phyloP scores from a whole-genome alignment of 306 rosid genomes.

The Dryas drummondii region DNA sequence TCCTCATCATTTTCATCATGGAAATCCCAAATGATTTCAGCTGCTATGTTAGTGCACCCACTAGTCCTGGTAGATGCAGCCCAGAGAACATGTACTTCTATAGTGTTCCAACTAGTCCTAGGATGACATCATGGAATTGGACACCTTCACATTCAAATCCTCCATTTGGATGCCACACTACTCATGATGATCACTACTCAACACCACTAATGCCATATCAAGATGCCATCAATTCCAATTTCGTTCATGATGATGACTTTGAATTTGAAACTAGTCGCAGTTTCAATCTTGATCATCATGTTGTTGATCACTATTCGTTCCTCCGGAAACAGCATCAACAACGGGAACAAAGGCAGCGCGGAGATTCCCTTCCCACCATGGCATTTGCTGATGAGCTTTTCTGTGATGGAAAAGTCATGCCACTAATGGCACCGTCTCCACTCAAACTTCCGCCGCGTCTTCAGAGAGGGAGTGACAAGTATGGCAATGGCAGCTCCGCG shows the following conservation, averaged over 20 bases:
- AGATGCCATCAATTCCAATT: conserved; percentile 38
- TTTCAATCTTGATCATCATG: conserved; percentile 20
- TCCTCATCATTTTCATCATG: conserved; percentile 26
- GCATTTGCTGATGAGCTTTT: conserved; percentile 86
- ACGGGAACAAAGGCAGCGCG: conserved; percentile 7
- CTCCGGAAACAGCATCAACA: neutral
- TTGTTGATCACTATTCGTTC: neutral
- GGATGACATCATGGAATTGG: too few relatives aligned
- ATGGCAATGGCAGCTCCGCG: conserved; percentile 20
- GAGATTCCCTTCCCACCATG: conserved; percentile 46
- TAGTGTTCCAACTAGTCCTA: conserved; percentile 81
- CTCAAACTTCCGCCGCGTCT: conserved; percentile 89
- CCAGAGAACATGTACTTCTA: conserved; percentile 41
- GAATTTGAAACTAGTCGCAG: conserved; percentile 62
- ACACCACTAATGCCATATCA: conserved; percentile 43
- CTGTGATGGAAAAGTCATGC: conserved; percentile 68
- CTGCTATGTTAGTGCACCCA: conserved; percentile 32
- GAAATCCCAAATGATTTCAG: conserved; percentile 33
- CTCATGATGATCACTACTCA: neutral
- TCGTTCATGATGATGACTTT: conserved; percentile 37
- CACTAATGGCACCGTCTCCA: conserved; percentile 40
- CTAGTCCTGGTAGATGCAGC: conserved; percentile 37
- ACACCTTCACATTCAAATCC: too few relatives aligned
- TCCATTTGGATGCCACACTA: neutral
- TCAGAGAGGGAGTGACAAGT: conserved; percentile 21